A percentile compares a stretch with the other conserved stretches of the same genome.
Evolutionary conservation across 768 basidiomycete species (phyloP).

Genomic region (Rossbeevera mucosa): DNA sequence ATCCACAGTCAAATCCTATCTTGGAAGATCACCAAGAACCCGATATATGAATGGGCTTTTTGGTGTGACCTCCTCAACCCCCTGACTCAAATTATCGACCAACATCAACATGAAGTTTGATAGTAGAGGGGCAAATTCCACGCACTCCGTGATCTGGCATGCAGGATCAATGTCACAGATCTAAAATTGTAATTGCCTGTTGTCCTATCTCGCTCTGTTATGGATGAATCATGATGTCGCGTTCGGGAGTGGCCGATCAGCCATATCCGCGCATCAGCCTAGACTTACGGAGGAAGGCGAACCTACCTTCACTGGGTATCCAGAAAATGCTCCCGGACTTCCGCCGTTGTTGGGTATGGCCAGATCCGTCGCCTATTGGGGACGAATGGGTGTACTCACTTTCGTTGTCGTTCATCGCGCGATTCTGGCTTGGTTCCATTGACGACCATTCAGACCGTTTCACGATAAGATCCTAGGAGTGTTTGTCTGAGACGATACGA

Average conservation of each 20-base stretch:
- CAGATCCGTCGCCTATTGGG: slow-evolving; percentile 1
- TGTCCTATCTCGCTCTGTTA: neutral
- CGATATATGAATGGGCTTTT: neutral
- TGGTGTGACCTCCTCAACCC: neutral
- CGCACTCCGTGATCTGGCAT: neutral
- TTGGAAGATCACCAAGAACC: slow-evolving; percentile 3
- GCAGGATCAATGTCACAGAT: neutral
- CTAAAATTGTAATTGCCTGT: neutral
- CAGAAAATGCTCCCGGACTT: slow-evolving; percentile 13
- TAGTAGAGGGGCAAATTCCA: slow-evolving; percentile 5
- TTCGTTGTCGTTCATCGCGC: neutral
- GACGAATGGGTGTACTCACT: neutral
- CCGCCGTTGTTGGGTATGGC: slow-evolving; percentile 22
- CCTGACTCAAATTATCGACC: neutral
- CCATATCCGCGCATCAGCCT: slow-evolving; percentile 17
- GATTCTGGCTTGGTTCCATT: neutral
- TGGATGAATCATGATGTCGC: neutral
- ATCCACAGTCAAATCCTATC: slow-evolving; percentile 6
- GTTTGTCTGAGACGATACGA: slow-evolving; percentile 22
- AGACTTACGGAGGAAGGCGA: neutral
- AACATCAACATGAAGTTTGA: slow-evolving; percentile 1
- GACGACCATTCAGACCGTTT: neutral
- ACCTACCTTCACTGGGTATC: slow-evolving; percentile 7
- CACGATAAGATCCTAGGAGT: slow-evolving; percentile 19
- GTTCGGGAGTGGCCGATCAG: slow-evolving; percentile 10